Percentiles rank a stretch among this genome's conserved stretches.
These are phyloP conservation scores for Pseudogymnoascus sp. DNA, from an alignment of 2,329 filamentous ascomycete species.

Conservation along the genomic window DNA sequence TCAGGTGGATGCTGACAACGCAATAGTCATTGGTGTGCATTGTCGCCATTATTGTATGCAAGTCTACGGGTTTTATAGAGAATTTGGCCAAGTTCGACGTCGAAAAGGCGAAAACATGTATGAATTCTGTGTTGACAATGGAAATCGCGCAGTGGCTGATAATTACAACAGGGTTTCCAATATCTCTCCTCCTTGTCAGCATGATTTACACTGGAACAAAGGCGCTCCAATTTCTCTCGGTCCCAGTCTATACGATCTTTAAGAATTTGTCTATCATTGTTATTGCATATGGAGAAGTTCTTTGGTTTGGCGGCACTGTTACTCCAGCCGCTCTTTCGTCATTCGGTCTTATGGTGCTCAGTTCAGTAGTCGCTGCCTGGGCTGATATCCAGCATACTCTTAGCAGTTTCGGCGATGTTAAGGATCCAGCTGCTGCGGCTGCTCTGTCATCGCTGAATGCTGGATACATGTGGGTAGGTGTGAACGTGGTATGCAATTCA, in stretches of 20 bases:
- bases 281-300: slow-evolving; percentile 89
- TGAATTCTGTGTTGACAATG: slow-evolving; percentile 41
- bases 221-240: slow-evolving; percentile 85
- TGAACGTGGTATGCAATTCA: slow-evolving; percentile 88
- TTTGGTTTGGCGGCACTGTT: slow-evolving; percentile 90
- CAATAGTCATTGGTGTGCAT: slow-evolving; percentile 76
- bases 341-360: slow-evolving; percentile 88
- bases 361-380: slow-evolving; percentile 87
- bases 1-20: slow-evolving; percentile 9
- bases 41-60: slow-evolving; percentile 67
- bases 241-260: slow-evolving; percentile 96
- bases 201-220: slow-evolving; percentile 97
- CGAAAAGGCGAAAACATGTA: slow-evolving; percentile 73
- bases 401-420: slow-evolving; percentile 26
- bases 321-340: slow-evolving; percentile 76
- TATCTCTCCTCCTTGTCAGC: slow-evolving; percentile 82
- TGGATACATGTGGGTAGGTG: slow-evolving; percentile 89
- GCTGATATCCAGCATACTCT: slow-evolving; percentile 85
- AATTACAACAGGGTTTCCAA: slow-evolving; percentile 70
- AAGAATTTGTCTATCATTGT: slow-evolving; percentile 97
- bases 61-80: slow-evolving; percentile 66
- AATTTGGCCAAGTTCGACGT: slow-evolving; percentile 70
- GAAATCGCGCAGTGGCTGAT: neutral
- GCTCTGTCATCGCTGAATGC: slow-evolving; percentile 80
- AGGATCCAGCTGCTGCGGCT: slow-evolving; percentile 51